phyloP scores from a whole-genome alignment of 2,329 filamentous ascomycete genomes.

The Stachybotrys chlorohalonatus region DNA sequence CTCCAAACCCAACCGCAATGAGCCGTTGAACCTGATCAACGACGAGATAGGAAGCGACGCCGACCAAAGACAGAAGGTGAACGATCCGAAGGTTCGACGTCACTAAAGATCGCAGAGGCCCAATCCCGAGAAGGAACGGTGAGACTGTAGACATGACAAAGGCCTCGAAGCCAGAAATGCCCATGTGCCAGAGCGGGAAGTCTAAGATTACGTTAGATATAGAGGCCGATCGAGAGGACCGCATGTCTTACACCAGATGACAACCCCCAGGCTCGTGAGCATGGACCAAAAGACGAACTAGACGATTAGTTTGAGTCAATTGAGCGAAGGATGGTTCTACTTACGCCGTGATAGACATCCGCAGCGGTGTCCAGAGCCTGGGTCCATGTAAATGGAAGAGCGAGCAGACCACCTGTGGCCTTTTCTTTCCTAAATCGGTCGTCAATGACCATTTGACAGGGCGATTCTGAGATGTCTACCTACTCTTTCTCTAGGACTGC shows the following conservation, averaged over 20 bases:
- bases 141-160: slow-evolving; percentile 78
- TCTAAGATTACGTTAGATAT: slow-evolving; percentile 37
- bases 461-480: slow-evolving; percentile 21
- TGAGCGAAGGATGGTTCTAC: slow-evolving; percentile 18
- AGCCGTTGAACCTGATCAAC: slow-evolving; percentile 65
- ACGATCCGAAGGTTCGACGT: slow-evolving; percentile 59
- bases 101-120: slow-evolving; percentile 57
- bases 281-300: slow-evolving; percentile 95
- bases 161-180: slow-evolving; percentile 91
- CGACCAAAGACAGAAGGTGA: slow-evolving; percentile 70
- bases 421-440: slow-evolving; percentile 57
- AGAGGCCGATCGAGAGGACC: background rate
- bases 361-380: slow-evolving; percentile 73
- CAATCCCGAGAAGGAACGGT: slow-evolving; percentile 68
- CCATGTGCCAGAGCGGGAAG: slow-evolving; percentile 98
- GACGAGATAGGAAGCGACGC: slow-evolving; percentile 72
- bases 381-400: slow-evolving; percentile 61
- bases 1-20: slow-evolving; percentile 70
- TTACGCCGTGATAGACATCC: slow-evolving; percentile 85
- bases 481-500: slow-evolving; percentile 65
- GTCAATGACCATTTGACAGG: slow-evolving; percentile 9
- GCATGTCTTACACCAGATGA: slow-evolving; percentile 79
- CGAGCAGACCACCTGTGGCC: slow-evolving; percentile 60
- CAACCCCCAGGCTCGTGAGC: slow-evolving; percentile 77
- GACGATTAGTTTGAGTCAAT: slow-evolving; percentile 8